Evolutionary conservation across 192 early-diverging fungal genomes (phyloP), one percentile per base, ranked within the genome.

Genomic region (Linnemannia zychae): DNA sequence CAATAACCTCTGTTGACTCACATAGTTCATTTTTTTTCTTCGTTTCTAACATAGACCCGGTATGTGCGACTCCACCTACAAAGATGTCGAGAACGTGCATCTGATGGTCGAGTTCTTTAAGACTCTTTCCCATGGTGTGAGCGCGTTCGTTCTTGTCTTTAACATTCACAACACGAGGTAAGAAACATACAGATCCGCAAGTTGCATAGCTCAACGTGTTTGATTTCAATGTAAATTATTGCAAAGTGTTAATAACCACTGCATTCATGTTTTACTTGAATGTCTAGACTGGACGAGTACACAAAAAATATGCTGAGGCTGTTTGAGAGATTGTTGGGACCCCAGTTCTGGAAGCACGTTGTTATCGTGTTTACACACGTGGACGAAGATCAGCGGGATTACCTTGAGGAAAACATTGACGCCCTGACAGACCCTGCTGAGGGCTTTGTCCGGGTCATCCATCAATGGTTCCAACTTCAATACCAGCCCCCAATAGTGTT

Each of bases 291-390:
- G 76, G 90, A 91, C 72, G 89, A 88, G 33, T 91, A 89, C 74
- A 91, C 89, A 13, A 89, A 91, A 74, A 89, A 87, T 49, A 91
- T 91, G 90, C 40, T 91, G 63, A 65, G 81, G 7, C 63, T 90
- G 44, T 91, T 91, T 71, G 88, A 90, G 50, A 72, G 77, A 38
- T 53, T 91, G 47, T 73, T 91, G 38, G 90, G 90, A 50, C 80
- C 81, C 34, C 85, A 90, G 28, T 91, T 91, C 48, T 91, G 90
- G 90, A 89, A 90, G 67, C 89, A 89, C 80, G 89, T 90, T 0
- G 84, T 90, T 13, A 81, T 91, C 73, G 90, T 91, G 40, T 91
- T 91, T 74, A 91, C 90, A 5, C 89, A 90, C 79, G 88, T 88
- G 17, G 90, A 91, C 65, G 90, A 90, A 44, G 87, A 90, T 60